phyloP scores from a whole-genome alignment of 2,329 filamentous ascomycete genomes.

The Orbilia quercus region DNA sequence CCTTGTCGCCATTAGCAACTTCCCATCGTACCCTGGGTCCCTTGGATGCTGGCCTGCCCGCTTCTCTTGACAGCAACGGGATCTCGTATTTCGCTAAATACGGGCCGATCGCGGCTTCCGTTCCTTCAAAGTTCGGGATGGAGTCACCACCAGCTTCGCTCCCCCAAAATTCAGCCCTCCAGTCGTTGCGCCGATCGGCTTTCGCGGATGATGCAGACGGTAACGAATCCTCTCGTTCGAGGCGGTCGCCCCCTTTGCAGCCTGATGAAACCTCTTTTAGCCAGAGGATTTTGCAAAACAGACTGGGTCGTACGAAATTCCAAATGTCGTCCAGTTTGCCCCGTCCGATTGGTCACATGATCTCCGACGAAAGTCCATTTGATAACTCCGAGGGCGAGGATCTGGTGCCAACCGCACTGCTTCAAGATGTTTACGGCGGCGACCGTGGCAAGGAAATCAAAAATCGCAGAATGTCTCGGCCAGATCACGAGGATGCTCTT shows the following conservation, averaged over 20 bases:
- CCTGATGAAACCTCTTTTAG: constrained; percentile 66
- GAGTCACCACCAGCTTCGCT: constrained; percentile 85
- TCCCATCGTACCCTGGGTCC: constrained; percentile 76
- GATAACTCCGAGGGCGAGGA: constrained; percentile 64
- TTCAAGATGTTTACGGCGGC: constrained; percentile 78
- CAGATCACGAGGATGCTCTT: constrained; percentile 66
- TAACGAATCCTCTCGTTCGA: constrained; percentile 73
- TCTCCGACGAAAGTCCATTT: constrained; percentile 66
- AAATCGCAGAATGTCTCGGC: constrained; percentile 73
- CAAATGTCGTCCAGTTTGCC: constrained; percentile 73
- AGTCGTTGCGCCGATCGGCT: constrained; percentile 74
- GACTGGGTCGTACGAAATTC: constrained; percentile 72
- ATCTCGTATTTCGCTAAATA: constrained; percentile 91
- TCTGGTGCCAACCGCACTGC: constrained; percentile 66
- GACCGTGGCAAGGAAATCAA: constrained; percentile 79
- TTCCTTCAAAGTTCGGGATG: constrained; percentile 89
- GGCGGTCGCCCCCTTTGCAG: constrained; percentile 69
- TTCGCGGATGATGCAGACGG: constrained; percentile 70
- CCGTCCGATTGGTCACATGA: constrained; percentile 67
- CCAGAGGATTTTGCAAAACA: constrained; percentile 77
- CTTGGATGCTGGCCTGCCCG: constrained; percentile 88
- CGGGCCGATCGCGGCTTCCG: constrained; percentile 89
- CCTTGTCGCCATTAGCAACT: constrained; percentile 78
- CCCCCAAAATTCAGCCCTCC: constrained; percentile 67
- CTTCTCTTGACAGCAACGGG: constrained; percentile 95